Evolutionary conservation across 2,329 filamentous ascomycete genomes (phyloP), one percentile per base, ranked within the genome.

Genomic region (Neoascochyta sp.): DNA sequence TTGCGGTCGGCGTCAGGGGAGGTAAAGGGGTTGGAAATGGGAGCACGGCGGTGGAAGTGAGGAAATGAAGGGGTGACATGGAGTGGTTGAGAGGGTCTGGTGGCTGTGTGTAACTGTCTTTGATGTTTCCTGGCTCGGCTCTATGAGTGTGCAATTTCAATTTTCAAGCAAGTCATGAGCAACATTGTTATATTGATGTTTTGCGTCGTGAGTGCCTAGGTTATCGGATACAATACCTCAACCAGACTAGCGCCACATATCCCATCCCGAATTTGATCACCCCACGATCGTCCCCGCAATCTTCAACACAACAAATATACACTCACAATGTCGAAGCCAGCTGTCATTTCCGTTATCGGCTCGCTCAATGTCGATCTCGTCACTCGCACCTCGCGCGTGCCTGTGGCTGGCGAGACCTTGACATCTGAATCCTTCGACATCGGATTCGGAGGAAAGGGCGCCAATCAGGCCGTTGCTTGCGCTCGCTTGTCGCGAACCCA

Each of bases 301-400:
- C 32, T 27, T 8, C 32, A 40, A 25, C 17, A 57, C 54, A 50
- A n/a, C n/a, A n/a, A n/a, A n/a, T n/a, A n/a, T n/a, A n/a, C n/a
- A n/a, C n/a, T n/a, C n/a, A n/a, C n/a, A n/a, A 27, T 48, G 34
- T 32, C 50, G n/a, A 52, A 54, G 39, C 32, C 39, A 19, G 62
- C 70, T 15, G 57, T 68, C 27, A 92, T 96, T 61, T 82, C 83
- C 42, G 77, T 95, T 41, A 80, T 96, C 47, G 90, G 90, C 50
- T 96, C 90, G 18, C 80, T 98, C 39, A 96, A 96, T 67, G 86
- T 86, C 60, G 90, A 98, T 68, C 81, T 96, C 43, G 86, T 95
- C 42, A 89, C 87, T 22, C 81, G 86, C 52, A 92, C 92, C 18
- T 73, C 86, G 4, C 86, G 90, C 42, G 79, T 95, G 42, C 90